A percentile compares a stretch with the other conserved stretches of the same genome.
phyloP scores from a whole-genome alignment of 2,329 filamentous ascomycete species.

The Diaporthe nobilis region DNA sequence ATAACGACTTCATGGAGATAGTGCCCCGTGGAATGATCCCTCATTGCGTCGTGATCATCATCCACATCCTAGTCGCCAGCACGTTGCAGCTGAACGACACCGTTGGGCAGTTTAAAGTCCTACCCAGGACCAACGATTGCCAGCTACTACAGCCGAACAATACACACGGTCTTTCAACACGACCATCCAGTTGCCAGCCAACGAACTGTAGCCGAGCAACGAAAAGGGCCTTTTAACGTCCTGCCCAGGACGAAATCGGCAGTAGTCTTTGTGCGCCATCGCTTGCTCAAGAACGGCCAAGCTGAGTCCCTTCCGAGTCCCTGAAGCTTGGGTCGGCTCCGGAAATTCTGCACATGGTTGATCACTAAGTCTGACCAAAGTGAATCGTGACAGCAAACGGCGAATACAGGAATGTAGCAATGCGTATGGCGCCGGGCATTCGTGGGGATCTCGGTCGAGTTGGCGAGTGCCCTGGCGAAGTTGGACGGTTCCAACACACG shows the following conservation, averaged over 20 bases:
- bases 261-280: neutral
- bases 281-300: neutral
- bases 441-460: neutral
- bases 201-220: slow-evolving; percentile 34
- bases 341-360: neutral
- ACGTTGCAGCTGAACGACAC: neutral
- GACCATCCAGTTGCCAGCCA: neutral
- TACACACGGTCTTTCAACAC: neutral
- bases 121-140: slow-evolving; percentile 51
- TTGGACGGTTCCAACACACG: neutral
- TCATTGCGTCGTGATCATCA: slow-evolving; percentile 12
- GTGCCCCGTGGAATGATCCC: neutral
- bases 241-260: slow-evolving; percentile 53
- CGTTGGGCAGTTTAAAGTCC: slow-evolving; percentile 52
- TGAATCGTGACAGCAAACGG: neutral
- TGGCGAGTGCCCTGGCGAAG: neutral
- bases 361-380: neutral
- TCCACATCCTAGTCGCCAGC: slow-evolving; percentile 25
- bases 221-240: slow-evolving; percentile 56
- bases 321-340: too few species aligned
- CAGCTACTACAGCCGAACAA: neutral
- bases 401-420: too few species aligned
- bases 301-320: neutral
- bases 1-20: slow-evolving; percentile 6
- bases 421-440: neutral